Percentiles rank a stretch among this genome's conserved stretches.
These are phyloP conservation scores for Lavandula angustifolia DNA, from an alignment of 257 asterid species.

Conservation along the genomic window DNA sequence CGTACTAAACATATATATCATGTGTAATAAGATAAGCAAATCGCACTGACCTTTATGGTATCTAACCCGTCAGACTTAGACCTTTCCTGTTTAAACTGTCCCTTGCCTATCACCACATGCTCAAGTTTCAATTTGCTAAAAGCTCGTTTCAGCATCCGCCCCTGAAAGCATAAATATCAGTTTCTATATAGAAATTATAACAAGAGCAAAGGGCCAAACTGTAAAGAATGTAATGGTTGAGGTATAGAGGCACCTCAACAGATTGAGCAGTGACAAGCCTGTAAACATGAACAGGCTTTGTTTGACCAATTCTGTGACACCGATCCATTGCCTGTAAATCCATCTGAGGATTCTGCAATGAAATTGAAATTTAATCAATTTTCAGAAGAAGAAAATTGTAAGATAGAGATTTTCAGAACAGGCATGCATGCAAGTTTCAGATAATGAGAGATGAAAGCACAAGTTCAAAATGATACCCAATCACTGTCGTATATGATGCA, in stretches of 20 bases:
- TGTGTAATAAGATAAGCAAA: neutral
- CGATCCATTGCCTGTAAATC: conserved; percentile 99
- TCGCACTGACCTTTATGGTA: conserved; percentile 46
- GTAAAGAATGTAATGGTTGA: neutral
- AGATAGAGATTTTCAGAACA: neutral
- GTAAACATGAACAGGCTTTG: conserved; percentile 98
- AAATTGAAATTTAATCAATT: conserved; percentile 29
- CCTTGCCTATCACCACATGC: conserved; percentile 95
- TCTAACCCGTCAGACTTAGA: conserved; percentile 48
- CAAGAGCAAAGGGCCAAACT: neutral
- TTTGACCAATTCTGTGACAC: conserved; percentile 97
- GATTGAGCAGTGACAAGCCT: conserved; percentile 93
- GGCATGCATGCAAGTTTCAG: neutral
- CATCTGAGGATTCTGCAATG: conserved; percentile 92
- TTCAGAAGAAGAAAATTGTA: neutral
- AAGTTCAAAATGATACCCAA: conserved; percentile 65
- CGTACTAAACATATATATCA: neutral
- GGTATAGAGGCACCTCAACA: conserved; percentile 69
- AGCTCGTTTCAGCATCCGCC: conserved; percentile 91
- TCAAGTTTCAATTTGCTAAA: conserved; percentile 95
- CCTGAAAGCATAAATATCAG: conserved; percentile 44
- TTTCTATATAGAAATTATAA: neutral
- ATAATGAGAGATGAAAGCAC: conserved; percentile 21
- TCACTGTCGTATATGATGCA: conserved; percentile 97
- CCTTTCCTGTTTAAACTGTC: conserved; percentile 87